Evolutionary conservation across 2,329 filamentous ascomycete genomes (phyloP).

Genomic region (Calonectria naviculata): DNA sequence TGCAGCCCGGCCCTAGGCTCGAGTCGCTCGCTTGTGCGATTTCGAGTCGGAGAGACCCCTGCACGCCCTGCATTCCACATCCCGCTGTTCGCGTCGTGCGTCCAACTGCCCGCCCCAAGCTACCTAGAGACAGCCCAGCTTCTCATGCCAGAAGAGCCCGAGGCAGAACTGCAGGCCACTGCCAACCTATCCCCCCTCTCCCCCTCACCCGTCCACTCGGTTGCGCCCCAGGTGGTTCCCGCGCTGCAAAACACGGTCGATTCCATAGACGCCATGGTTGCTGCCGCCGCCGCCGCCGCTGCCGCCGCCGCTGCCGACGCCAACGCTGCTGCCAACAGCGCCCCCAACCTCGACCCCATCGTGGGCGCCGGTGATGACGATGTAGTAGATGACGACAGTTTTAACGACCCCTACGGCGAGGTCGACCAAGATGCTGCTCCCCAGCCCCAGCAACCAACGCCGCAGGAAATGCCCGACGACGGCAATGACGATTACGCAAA

Average conservation of each 20-base stretch:
- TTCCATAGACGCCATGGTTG: constrained; percentile 59
- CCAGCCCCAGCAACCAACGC: constrained; percentile 40
- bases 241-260: constrained; percentile 65
- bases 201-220: constrained; percentile 59
- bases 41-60: constrained; percentile 25
- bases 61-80: constrained; percentile 20
- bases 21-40: constrained; percentile 34
- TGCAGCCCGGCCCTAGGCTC: constrained; percentile 27
- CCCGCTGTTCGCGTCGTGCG: constrained; percentile 14
- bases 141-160: constrained; percentile 60
- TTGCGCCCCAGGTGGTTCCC: constrained; percentile 59
- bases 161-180: constrained; percentile 59
- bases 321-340: constrained; percentile 44
- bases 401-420: constrained; percentile 60
- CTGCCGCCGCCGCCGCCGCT: constrained; percentile 48
- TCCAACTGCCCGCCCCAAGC: constrained; percentile 27
- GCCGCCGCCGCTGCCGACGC: constrained; percentile 39
- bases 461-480: constrained; percentile 42
- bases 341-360: constrained; percentile 46
- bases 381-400: constrained; percentile 58
- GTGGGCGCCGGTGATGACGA: constrained; percentile 50
- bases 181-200: constrained; percentile 65
- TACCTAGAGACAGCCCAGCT: constrained; percentile 35
- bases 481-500: constrained; percentile 63
- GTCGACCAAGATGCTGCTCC: constrained; percentile 45